These are phyloP conservation scores for Saturnispora sekii DNA, from an alignment of 805 yeast species.

Conservation along the genomic window DNA sequence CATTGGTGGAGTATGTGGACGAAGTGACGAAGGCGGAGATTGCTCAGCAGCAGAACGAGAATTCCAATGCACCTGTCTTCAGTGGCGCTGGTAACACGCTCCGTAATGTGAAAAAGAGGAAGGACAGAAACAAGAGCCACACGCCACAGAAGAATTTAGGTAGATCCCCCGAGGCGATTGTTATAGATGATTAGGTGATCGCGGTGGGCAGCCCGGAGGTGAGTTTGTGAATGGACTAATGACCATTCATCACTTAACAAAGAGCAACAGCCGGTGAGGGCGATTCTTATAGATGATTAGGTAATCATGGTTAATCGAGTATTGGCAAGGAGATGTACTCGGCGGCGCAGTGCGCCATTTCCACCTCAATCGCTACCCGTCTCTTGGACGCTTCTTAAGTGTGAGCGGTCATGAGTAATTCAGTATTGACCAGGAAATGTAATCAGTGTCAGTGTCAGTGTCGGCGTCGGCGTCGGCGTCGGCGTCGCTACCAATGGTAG, in stretches of 20 bases:
- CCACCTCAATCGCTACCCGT: no score
- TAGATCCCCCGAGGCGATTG: constrained; percentile 69
- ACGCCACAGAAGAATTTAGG: constrained; percentile 53
- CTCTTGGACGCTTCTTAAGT: no score
- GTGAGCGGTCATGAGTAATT: neutral
- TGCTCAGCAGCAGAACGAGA: constrained; percentile 8
- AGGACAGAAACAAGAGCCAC: constrained; percentile 41
- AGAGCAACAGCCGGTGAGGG: constrained; percentile 30
- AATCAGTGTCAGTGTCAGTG: neutral
- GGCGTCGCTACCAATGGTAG: no score
- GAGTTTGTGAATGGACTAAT: neutral
- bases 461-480: no score
- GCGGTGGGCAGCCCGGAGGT: no score
- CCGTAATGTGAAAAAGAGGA: constrained; percentile 49
- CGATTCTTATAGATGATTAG: constrained; percentile 62
- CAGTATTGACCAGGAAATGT: neutral
- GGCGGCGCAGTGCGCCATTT: no score
- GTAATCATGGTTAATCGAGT: no score
- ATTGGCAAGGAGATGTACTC: no score
- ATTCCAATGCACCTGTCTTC: constrained; percentile 25
- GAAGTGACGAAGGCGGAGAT: constrained; percentile 28
- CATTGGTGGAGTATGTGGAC: constrained; percentile 43
- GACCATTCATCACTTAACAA: no score
- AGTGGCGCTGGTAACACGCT: constrained; percentile 68
- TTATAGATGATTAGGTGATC: constrained; percentile 44